Evolutionary conservation across 768 basidiomycete genomes (phyloP), one percentile per base, ranked within the genome.

Genomic region (Pisolithus tinctorius): DNA sequence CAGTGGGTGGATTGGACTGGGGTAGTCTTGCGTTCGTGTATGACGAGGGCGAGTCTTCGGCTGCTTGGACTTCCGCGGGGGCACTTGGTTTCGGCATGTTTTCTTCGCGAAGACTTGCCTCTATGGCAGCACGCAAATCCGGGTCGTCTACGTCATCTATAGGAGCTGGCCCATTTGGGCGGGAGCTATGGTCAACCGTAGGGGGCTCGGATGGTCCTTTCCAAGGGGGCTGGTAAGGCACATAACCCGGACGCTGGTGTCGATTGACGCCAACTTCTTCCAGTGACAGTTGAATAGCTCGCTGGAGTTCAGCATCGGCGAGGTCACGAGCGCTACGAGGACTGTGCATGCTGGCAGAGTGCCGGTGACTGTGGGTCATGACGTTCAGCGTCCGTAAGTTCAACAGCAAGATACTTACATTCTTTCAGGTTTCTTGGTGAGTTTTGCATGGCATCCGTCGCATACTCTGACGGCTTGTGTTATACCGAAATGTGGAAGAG

Each of bases 401-500:
- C 23, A n/a, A 6, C 9, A 10, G 29, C 7, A 7, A 34, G 42
- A 13, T 9, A 69, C 76, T 47, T 64, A 85, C 80, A 61, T 69
- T 59, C 75, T 81, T 58, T 83, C 77, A n/a, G 69, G 72, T 63
- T 82, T 84, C 70, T 78, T 84, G 31, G 66, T 75, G 46, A 92
- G 69, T 67, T 93, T 95, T n/a, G 74, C 74, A 64, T 84, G 78
- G 62, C 96, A 99, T 2, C 81, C 76, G 55, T 99, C 95, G 52
- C 96, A 98, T 0, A 98, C 95, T 37, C 96, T 77, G 6, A 99
- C 96, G 36, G 88, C 85, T 61, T 96, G 86, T 1, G 82, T 75
- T 58, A 99, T 93, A 10, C 96, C 96, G 60, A 91, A 95, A 64
- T 93, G 89, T 4, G 96, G 95, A 23, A 98, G 75, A 0, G 91